Conservation (phyloP, 2,329 filamentous ascomycete species). For the Lasiodiplodia sp. region DNA sequence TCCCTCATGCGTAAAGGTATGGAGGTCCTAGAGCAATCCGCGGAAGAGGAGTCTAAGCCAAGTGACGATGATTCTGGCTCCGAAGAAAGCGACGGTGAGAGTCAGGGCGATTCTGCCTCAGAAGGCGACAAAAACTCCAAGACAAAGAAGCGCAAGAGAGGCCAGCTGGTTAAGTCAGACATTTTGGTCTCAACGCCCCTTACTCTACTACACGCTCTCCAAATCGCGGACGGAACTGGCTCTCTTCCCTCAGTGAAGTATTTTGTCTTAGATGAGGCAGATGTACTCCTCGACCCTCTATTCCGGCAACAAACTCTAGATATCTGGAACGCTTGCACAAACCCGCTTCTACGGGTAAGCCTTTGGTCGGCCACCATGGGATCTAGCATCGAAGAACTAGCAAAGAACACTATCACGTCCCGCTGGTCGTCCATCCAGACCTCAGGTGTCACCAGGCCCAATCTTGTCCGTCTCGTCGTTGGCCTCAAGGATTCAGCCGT, state of each 20-base stretch:
- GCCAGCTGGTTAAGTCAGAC: constrained; percentile 72
- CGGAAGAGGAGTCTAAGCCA: constrained; percentile 48
- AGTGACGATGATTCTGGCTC: constrained; percentile 41
- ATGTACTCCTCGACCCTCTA: constrained; percentile 88
- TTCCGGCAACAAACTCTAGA: constrained; percentile 88
- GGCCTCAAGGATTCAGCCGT: constrained; percentile 95
- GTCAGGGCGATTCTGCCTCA: constrained; percentile 44
- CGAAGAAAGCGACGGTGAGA: constrained; percentile 44
- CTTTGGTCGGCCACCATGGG: constrained; percentile 98
- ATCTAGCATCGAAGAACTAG: constrained; percentile 84
- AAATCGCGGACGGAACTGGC: constrained; percentile 54
- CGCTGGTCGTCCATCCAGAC: constrained; percentile 48
- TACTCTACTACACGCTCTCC: constrained; percentile 76
- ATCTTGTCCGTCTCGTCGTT: constrained; percentile 85
- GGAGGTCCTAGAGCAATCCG: constrained; percentile 57
- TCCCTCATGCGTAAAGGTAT: constrained; percentile 87
- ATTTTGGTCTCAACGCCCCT: constrained; percentile 83
- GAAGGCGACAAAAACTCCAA: constrained; percentile 48
- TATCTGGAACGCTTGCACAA: constrained; percentile 82
- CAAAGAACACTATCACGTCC: constrained; percentile 68
- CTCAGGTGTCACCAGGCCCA: constrained; percentile 41
- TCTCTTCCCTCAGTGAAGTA: constrained; percentile 72
- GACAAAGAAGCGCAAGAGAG: constrained; percentile 42
- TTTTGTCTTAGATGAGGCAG: constrained; percentile 90
- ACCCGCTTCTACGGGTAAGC: constrained; percentile 73